These are phyloP conservation scores for grape (Vitis vinifera) DNA, from an alignment of 164 flowering plant species.

Conservation along the genomic window DNA sequence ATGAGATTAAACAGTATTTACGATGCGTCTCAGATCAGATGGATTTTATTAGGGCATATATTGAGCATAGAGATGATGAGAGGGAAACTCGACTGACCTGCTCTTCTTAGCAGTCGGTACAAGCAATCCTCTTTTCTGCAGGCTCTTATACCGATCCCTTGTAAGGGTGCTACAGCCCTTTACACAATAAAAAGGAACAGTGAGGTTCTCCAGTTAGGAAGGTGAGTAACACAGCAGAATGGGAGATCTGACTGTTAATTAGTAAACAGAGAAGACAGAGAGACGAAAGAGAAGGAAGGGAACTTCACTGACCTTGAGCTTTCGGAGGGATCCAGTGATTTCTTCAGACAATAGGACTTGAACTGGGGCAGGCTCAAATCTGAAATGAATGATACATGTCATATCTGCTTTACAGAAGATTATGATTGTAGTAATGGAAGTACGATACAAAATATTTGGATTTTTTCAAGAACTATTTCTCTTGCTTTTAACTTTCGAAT, in stretches of 20 bases:
- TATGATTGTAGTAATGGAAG: neutral
- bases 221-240: neutral
- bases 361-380: conserved; percentile 86
- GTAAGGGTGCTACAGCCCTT: conserved; percentile 95
- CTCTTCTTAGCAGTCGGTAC: conserved; percentile 54
- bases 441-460: no score
- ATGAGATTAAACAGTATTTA: no score
- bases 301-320: conserved; percentile 63
- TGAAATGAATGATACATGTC: conserved; percentile 24
- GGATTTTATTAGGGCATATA: no score
- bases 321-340: conserved; percentile 83
- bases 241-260: no score
- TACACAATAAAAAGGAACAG: neutral
- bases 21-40: no score
- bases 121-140: conserved; percentile 85
- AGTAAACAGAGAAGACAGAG: neutral
- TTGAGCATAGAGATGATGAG: no score
- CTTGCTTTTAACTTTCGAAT: no score
- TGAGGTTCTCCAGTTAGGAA: neutral
- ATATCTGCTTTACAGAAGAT: neutral
- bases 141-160: conserved; percentile 87
- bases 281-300: neutral
- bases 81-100: conserved; percentile 36
- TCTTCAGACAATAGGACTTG: conserved; percentile 94
- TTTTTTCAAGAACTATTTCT: no score